Evolutionary conservation across 1,284 basidiomycete genomes (phyloP).

Genomic region (Fomitiporia mediterranea): DNA sequence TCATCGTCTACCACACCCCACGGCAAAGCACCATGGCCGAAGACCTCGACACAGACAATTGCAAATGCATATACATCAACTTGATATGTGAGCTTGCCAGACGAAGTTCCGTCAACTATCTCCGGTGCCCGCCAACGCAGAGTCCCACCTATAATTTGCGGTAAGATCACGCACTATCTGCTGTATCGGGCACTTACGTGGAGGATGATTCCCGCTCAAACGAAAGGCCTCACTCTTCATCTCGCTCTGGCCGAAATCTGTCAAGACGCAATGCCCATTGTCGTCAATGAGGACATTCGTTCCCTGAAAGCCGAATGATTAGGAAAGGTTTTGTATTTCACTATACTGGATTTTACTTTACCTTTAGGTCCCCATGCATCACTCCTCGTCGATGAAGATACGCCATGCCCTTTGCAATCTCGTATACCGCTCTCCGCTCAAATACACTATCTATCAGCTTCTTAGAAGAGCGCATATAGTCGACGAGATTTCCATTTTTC

Average conservation of each 20-base stretch:
- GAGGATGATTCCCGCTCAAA: slow-evolving; percentile 46
- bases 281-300: slow-evolving; percentile 73
- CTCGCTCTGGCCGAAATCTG: slow-evolving; percentile 76
- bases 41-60: slow-evolving; percentile 65
- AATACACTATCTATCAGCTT: slow-evolving; percentile 16
- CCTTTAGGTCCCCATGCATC: slow-evolving; percentile 73
- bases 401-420: slow-evolving; percentile 73
- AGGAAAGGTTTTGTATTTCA: not conserved
- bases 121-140: slow-evolving; percentile 74
- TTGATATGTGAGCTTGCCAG: slow-evolving; percentile 43
- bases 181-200: slow-evolving; percentile 42
- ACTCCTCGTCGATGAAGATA: slow-evolving; percentile 64
- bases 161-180: slow-evolving; percentile 1
- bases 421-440: slow-evolving; percentile 53
- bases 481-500: slow-evolving; percentile 39
- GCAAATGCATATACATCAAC: slow-evolving; percentile 73
- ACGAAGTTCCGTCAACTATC: slow-evolving; percentile 46
- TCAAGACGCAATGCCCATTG: slow-evolving; percentile 58
- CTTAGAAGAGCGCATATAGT: slow-evolving; percentile 37
- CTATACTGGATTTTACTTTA: slow-evolving; percentile 23
- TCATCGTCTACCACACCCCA: slow-evolving; percentile 59
- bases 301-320: slow-evolving; percentile 38
- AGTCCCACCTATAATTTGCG: slow-evolving; percentile 42
- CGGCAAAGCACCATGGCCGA: slow-evolving; percentile 56
- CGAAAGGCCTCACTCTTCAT: slow-evolving; percentile 67